These are phyloP conservation scores for Beta macrorhiza DNA, from an alignment of 179 eudicot genomes.

Conservation along the genomic window DNA sequence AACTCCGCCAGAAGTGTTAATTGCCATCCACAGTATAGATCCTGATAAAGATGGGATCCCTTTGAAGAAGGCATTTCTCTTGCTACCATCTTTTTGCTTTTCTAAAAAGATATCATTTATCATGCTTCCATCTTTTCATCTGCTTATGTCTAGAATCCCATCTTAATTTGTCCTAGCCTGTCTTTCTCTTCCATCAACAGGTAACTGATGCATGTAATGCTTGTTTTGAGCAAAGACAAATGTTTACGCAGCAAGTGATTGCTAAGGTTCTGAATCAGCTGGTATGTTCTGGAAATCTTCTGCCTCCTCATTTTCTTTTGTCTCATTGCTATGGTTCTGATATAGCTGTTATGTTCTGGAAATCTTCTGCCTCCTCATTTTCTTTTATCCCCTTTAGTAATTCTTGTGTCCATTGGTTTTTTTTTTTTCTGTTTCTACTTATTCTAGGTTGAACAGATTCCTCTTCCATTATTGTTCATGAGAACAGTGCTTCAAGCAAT, in stretches of 20 bases:
- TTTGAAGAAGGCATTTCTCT: conserved; percentile 71
- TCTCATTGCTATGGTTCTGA: conserved; percentile 75
- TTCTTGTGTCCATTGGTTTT: neutral
- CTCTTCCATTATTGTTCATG: conserved; percentile 95
- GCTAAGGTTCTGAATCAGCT: conserved; percentile 94
- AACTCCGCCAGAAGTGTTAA: conserved; percentile 76
- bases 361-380: neutral
- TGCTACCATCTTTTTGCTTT: neutral
- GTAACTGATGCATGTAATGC: conserved; percentile 94
- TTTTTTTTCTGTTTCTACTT: neutral
- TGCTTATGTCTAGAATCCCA: neutral
- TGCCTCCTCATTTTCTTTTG: neutral
- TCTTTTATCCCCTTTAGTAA: neutral
- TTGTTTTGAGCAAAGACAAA: conserved; percentile 83
- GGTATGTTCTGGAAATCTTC: conserved; percentile 44
- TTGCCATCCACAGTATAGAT: conserved; percentile 89
- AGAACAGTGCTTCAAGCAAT: conserved; percentile 93
- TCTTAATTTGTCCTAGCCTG: neutral
- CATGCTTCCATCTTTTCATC: neutral
- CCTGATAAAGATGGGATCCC: conserved; percentile 90
- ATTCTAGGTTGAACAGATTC: conserved; percentile 92
- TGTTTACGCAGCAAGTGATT: conserved; percentile 90
- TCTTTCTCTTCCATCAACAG: conserved; percentile 42
- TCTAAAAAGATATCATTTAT: neutral
- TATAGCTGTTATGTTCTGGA: conserved; percentile 67